A percentile compares a stretch with the other conserved stretches of the same genome.
Evolutionary conservation across 2,329 filamentous ascomycete species (phyloP).

Genomic region (Aspergillus caelatus): DNA sequence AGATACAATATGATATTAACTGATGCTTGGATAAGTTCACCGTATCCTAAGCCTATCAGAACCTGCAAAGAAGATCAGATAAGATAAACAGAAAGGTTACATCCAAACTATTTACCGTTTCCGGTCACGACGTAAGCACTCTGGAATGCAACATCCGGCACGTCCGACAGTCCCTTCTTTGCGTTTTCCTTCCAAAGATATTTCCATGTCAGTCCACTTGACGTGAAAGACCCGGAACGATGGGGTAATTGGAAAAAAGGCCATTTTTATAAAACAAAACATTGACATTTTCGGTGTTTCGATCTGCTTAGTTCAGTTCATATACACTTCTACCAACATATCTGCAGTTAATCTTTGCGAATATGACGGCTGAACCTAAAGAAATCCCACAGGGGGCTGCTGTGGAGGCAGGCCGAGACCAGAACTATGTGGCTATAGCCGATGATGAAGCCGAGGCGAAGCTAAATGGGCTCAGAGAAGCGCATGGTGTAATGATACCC

Average conservation of each 20-base stretch:
- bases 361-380: neutral
- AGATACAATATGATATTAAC: neutral
- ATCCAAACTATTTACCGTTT: neutral
- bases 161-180: neutral
- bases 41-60: neutral
- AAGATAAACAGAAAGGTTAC: neutral
- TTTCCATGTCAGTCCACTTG: neutral
- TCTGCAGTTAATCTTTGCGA: neutral
- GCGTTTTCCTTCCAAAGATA: neutral
- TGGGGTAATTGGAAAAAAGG: neutral
- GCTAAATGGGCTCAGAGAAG: neutral
- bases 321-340: neutral
- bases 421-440: neutral
- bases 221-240: neutral
- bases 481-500: neutral
- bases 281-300: neutral
- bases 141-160: constrained; percentile 1
- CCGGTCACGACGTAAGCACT: constrained; percentile 1
- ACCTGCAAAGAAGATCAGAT: neutral
- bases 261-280: neutral
- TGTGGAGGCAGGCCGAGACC: constrained; percentile 2
- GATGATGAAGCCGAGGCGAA: neutral
- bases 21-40: neutral
- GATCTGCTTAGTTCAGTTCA: neutral
- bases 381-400: neutral